A percentile compares a stretch with the other conserved stretches of the same genome.
Evolutionary conservation across 305 asterid species (phyloP).

Genomic region (Fraxinus angustifolia): DNA sequence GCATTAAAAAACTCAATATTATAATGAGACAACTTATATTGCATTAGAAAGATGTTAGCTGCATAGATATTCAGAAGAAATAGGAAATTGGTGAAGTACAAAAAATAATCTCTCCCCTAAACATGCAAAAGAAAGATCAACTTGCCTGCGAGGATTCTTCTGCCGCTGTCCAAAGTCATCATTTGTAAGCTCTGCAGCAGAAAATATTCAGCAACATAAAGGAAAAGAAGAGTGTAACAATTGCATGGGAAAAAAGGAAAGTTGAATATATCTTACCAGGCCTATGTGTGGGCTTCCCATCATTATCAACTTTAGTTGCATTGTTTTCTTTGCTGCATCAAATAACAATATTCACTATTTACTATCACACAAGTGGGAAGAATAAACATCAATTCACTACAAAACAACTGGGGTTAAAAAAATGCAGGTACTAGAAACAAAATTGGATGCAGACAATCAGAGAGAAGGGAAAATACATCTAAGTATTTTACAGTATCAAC

Average conservation of each 20-base stretch:
- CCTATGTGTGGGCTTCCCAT: slow-evolving; percentile 62
- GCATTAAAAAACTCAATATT: neutral
- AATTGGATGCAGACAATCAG: slow-evolving; percentile 1
- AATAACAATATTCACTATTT: slow-evolving; percentile 3
- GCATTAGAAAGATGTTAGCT: neutral
- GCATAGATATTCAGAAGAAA: neutral
- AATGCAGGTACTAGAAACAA: neutral
- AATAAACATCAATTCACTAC: slow-evolving; percentile 1
- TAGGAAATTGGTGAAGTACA: neutral
- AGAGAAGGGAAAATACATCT: neutral
- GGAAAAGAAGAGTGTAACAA: neutral
- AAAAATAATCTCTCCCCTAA: neutral
- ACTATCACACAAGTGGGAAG: neutral
- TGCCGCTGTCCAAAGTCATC: slow-evolving; percentile 80
- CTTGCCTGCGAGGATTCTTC: slow-evolving; percentile 87
- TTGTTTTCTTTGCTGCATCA: slow-evolving; percentile 72
- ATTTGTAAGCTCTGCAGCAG: slow-evolving; percentile 48
- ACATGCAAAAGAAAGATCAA: slow-evolving; percentile 11
- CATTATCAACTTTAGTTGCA: slow-evolving; percentile 46
- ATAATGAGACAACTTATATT: neutral
- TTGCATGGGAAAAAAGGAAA: neutral
- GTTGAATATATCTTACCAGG: slow-evolving; percentile 50
- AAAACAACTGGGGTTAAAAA: neutral
- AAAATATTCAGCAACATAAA: neutral
- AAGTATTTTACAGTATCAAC: neutral